Evolutionary conservation across 768 basidiomycete genomes (phyloP).

Genomic region (Cystofilobasidium bisporidii): DNA sequence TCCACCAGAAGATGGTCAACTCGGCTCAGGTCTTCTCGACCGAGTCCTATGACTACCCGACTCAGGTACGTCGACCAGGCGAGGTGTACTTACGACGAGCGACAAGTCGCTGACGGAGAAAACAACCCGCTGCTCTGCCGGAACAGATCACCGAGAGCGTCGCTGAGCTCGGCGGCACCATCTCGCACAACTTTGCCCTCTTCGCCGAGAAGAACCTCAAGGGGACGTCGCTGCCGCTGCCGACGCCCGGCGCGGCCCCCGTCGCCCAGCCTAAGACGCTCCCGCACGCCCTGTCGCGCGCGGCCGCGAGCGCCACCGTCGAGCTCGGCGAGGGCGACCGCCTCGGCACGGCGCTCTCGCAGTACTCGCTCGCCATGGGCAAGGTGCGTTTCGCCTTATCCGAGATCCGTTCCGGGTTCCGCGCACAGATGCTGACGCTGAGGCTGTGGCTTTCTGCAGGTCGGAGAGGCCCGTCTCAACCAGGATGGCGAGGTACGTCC

Average conservation of each 20-base stretch:
- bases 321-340: constrained; percentile 48
- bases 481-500: neutral
- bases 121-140: too few relatives aligned
- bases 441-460: neutral
- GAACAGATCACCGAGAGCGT: constrained; percentile 51
- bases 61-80: constrained; percentile 17
- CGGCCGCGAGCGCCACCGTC: constrained; percentile 54
- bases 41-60: constrained; percentile 67
- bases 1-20: constrained; percentile 68
- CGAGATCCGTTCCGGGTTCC: too few relatives aligned
- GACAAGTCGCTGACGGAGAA: too few relatives aligned
- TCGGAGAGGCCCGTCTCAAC: constrained; percentile 19
- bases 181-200: constrained; percentile 36
- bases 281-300: constrained; percentile 82
- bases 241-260: constrained; percentile 49
- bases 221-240: constrained; percentile 74
- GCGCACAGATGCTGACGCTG: too few relatives aligned
- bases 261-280: constrained; percentile 59
- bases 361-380: constrained; percentile 75
- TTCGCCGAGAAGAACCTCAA: constrained; percentile 42
- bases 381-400: constrained; percentile 49
- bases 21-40: constrained; percentile 79
- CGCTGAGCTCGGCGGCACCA: constrained; percentile 34
- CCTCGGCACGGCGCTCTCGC: constrained; percentile 64
- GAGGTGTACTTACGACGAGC: too few relatives aligned